A percentile compares a stretch with the other conserved stretches of the same genome.
These are phyloP conservation scores for Naganishia vaughanmartiniae DNA, from an alignment of 768 basidiomycete species.

Conservation along the genomic window DNA sequence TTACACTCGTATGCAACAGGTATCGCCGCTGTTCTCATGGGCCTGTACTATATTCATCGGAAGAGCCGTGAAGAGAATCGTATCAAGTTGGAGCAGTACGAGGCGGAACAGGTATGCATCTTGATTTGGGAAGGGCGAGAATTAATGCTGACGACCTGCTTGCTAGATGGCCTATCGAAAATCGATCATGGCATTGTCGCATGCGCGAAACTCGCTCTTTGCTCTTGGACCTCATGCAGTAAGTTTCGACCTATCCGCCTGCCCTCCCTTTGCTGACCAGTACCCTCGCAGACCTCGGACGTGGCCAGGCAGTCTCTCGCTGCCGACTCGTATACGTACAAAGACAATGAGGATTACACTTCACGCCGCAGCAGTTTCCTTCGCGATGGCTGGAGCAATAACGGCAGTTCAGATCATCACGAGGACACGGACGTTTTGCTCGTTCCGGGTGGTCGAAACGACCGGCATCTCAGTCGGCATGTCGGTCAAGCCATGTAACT, in stretches of 20 bases:
- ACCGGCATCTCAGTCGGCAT: slow-evolving; percentile 1
- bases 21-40: slow-evolving; percentile 68
- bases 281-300: slow-evolving; percentile 33
- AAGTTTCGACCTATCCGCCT: slow-evolving; percentile 17
- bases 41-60: slow-evolving; percentile 69
- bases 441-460: slow-evolving; percentile 9
- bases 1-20: slow-evolving; percentile 55
- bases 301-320: slow-evolving; percentile 35
- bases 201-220: slow-evolving; percentile 44
- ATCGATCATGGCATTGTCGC: slow-evolving; percentile 50
- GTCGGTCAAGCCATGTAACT: slow-evolving; percentile 11
- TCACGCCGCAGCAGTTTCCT: slow-evolving; percentile 21
- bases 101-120: slow-evolving; percentile 67
- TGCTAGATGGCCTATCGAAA: slow-evolving; percentile 47
- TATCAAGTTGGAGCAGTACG: slow-evolving; percentile 80
- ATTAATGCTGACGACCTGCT: background rate
- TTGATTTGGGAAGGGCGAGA: background rate
- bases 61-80: slow-evolving; percentile 72
- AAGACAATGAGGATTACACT: slow-evolving; percentile 2
- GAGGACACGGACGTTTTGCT: slow-evolving; percentile 25
- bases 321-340: slow-evolving; percentile 32
- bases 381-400: slow-evolving; percentile 18
- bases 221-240: slow-evolving; percentile 41
- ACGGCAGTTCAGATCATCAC: slow-evolving; percentile 18
- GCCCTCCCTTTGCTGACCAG: background rate